Percentiles rank a stretch among this genome's conserved stretches.
phyloP scores from a whole-genome alignment of 192 early-diverging fungal genomes.

The Backusella mclennaniae region DNA sequence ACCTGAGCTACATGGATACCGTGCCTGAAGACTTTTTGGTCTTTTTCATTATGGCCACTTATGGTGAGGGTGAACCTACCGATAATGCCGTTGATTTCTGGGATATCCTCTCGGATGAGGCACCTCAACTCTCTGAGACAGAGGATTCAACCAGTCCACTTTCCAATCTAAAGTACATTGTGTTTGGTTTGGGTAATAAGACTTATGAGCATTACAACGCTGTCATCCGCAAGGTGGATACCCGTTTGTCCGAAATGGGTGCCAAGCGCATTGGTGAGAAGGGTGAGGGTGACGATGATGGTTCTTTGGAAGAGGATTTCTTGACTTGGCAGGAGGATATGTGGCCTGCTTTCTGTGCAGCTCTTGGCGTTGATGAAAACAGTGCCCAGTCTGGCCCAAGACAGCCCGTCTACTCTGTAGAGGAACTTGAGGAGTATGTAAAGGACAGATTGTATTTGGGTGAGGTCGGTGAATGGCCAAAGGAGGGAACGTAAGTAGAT shows the following conservation, averaged over 20 bases:
- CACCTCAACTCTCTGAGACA: constrained; percentile 64
- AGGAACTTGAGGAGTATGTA: constrained; percentile 37
- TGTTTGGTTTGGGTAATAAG: constrained; percentile 87
- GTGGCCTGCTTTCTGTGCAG: constrained; percentile 72
- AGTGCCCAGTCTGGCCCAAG: constrained; percentile 14
- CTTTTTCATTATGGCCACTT: constrained; percentile 95
- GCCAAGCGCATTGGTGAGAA: constrained; percentile 70
- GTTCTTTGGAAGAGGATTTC: constrained; percentile 95
- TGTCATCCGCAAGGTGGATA: constrained; percentile 71
- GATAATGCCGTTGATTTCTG: constrained; percentile 96
- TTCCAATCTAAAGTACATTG: constrained; percentile 56
- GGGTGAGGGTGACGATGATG: constrained; percentile 98
- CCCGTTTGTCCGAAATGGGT: constrained; percentile 66
- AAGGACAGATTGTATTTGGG: constrained; percentile 47
- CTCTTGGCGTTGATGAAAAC: constrained; percentile 65
- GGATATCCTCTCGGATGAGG: constrained; percentile 77
- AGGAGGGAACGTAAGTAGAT: constrained; percentile 8
- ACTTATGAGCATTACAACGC: constrained; percentile 93
- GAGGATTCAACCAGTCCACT: constrained; percentile 60
- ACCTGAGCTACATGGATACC: constrained; percentile 78
- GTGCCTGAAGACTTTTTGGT: constrained; percentile 69
- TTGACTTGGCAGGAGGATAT: constrained; percentile 90
- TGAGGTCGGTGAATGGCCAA: constrained; percentile 25
- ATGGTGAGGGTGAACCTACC: constrained; percentile 97
- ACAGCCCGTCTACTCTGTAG: constrained; percentile 55